Base-by-base conservation (phyloP, 345 rosid species). In the Capsella bursapastoris region DNA sequence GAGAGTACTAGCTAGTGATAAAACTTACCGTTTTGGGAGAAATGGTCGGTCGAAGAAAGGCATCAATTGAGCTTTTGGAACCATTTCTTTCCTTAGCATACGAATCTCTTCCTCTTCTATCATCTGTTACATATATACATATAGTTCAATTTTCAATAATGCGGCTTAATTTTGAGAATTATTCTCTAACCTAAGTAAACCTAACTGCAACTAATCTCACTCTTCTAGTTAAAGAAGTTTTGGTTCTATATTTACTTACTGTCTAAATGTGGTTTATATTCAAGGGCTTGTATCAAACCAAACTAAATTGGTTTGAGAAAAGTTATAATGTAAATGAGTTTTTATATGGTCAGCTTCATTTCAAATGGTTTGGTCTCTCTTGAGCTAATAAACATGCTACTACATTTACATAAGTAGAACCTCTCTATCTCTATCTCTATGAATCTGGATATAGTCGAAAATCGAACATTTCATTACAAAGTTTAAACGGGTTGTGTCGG, bases 51-150 rank as follows among this genome's bases (percentile, higher is more conserved):
- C 92, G 40, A 92, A 87, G 43, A 74, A 79, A 72, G 98, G 98
- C 98, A 90, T 90, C 76, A 92, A 71, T 28, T 89, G 95, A 50
- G 91, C 95, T 85, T 87, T 85, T 12, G 95, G 97, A 47, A 92
- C 79, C 98, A 92, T 92, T 78, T 90, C 91, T 34, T 89, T 92
- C 62, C 98, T 86, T 64, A 90, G 64, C 83, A 72, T 57, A 31
- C 87, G 86, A 37, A 90, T 31, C 84, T 87, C 97, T 78, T 92
- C 89, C 34, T 92, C 88, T 62, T 90, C 95, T 35, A 90, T 84
- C 80, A 90, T 82, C 98, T 92, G 81, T 35, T 62, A 28, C 34
- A 58, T 29, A 16, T 61, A 52, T 31, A 18, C 22, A 31, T 31
- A 31, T 31, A 4, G 34, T 31, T 31, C 34, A 31, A 31, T 31